Base-by-base conservation (phyloP, 2,329 filamentous ascomycete genomes). In the Teratosphaeria viscida region DNA sequence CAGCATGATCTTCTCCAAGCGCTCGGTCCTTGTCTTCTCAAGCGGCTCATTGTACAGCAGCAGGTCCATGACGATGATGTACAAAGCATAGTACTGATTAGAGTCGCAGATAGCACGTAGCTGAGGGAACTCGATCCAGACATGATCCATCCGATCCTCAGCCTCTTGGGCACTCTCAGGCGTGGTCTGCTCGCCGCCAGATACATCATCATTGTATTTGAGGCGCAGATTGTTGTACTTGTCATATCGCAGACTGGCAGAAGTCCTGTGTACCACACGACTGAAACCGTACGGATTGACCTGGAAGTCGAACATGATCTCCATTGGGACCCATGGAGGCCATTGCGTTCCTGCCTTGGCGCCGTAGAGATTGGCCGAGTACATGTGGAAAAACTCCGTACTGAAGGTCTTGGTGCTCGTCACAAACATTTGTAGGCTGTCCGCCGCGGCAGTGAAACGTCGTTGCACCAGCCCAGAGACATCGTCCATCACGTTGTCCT, bases 251-350 rank as follows among this genome's bases (percentile, higher is more conserved):
- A 99, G 80, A 77, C 88, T 92, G 26, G 92, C 94, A 5, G 92
- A 99, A 1, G 94, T 99, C 73, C 95, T 92, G 72, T 97, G 90
- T 11, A 99, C 92, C 34, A 99, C 92, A 61, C 94, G 86, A 72
- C 92, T 92, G 79, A 99, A 99, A n/a, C 95, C 94, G 69, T 96
- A 96, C 0, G 94, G 92, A 72, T 95, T 92, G 5, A 88, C 82
- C 64, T 92, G 80, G 74, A 96, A 99, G 73, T 97, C 92, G 69
- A 96, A 96, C 87, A 99, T 96, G 67, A 96, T 90, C 75, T 99
- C 94, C 77, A 99, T 87, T 0, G 94, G 94, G 54, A 97, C 90
- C 94, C 94, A 99, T 0, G 94, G 94, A 11, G 94, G 94, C 94
- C 95, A 99, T 16, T 89, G 86, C 2, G 91, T 90, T 10, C 90